Evolutionary conservation across 2,329 filamentous ascomycete genomes (phyloP).

Genomic region (Fusarium sp.): DNA sequence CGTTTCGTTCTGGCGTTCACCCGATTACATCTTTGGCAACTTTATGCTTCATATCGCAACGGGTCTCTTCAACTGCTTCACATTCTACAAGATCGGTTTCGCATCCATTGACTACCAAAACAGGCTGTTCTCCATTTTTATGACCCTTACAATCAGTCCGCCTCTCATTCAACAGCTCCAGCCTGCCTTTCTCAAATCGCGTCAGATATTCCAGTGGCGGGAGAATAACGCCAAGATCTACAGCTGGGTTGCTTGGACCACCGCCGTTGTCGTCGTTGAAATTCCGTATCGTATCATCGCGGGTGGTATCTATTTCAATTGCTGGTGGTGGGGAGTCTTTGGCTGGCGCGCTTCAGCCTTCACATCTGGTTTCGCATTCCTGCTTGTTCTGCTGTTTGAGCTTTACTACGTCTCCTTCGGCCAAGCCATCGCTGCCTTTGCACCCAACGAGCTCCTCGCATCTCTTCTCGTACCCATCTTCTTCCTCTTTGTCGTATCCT

Average conservation of each 20-base stretch:
- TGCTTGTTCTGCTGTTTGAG: slow-evolving; percentile 73
- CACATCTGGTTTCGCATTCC: slow-evolving; percentile 68
- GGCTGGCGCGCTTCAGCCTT: slow-evolving; percentile 61
- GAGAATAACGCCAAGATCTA: slow-evolving; percentile 85
- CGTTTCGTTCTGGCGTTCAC: slow-evolving; percentile 71
- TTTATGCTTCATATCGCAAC: slow-evolving; percentile 69
- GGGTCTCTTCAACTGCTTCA: slow-evolving; percentile 75
- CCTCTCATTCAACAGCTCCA: slow-evolving; percentile 82
- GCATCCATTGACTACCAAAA: slow-evolving; percentile 72
- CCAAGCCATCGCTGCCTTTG: slow-evolving; percentile 72
- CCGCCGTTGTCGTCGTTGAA: slow-evolving; percentile 72
- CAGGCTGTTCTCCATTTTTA: slow-evolving; percentile 78
- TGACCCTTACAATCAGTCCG: slow-evolving; percentile 78
- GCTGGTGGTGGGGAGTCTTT: slow-evolving; percentile 67
- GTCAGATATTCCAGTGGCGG: slow-evolving; percentile 74
- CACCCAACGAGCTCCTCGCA: slow-evolving; percentile 73
- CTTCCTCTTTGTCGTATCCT: slow-evolving; percentile 75
- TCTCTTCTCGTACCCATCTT: slow-evolving; percentile 74
- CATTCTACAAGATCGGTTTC: slow-evolving; percentile 70
- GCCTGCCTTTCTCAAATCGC: slow-evolving; percentile 73
- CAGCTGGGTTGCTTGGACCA: slow-evolving; percentile 76
- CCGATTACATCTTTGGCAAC: slow-evolving; percentile 70
- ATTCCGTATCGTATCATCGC: slow-evolving; percentile 74
- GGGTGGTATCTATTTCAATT: slow-evolving; percentile 59
- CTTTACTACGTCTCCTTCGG: slow-evolving; percentile 72